A percentile compares a stretch with the other conserved stretches of the same genome.
These are phyloP conservation scores for Tricholoma furcatifolium DNA, from an alignment of 768 basidiomycete genomes.

Conservation along the genomic window DNA sequence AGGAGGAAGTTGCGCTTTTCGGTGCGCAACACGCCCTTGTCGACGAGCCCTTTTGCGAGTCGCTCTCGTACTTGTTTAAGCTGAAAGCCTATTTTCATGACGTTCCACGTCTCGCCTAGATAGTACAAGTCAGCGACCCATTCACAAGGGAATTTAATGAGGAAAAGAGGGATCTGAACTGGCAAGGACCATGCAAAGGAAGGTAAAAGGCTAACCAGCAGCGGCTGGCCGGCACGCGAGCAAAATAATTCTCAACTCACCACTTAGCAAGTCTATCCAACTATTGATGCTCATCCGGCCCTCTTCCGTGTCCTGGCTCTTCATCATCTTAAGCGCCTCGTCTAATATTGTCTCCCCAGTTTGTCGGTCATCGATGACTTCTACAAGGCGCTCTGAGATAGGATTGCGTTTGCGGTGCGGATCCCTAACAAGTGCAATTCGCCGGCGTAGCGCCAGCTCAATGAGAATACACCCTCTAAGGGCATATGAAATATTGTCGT, in stretches of 20 bases:
- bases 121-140: not conserved
- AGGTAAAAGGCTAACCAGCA: not conserved
- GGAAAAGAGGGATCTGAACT: not conserved
- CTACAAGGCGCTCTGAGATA: conserved; percentile 80
- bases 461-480: conserved; percentile 97
- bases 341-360: conserved; percentile 97
- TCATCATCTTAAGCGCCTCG: conserved; percentile 96
- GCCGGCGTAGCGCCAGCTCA: conserved; percentile 91
- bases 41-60: conserved; percentile 94
- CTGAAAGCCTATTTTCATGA: conserved; percentile 99
- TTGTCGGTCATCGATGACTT: conserved; percentile 88
- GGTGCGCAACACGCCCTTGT: conserved; percentile 98
- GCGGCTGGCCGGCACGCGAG: not conserved
- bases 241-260: conserved; percentile 41
- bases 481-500: conserved; percentile 99
- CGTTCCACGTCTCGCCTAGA: conserved; percentile 98
- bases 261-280: conserved; percentile 95
- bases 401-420: conserved; percentile 71
- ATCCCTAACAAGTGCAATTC: conserved; percentile 90
- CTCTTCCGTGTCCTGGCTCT: conserved; percentile 51
- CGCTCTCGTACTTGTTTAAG: conserved; percentile 98
- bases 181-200: not conserved
- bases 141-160: not conserved
- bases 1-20: conserved; percentile 98
- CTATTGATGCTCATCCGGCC: conserved; percentile 82